Evolutionary conservation across 805 yeast species (phyloP).

Genomic region (Jamesozyma spencerorum): DNA sequence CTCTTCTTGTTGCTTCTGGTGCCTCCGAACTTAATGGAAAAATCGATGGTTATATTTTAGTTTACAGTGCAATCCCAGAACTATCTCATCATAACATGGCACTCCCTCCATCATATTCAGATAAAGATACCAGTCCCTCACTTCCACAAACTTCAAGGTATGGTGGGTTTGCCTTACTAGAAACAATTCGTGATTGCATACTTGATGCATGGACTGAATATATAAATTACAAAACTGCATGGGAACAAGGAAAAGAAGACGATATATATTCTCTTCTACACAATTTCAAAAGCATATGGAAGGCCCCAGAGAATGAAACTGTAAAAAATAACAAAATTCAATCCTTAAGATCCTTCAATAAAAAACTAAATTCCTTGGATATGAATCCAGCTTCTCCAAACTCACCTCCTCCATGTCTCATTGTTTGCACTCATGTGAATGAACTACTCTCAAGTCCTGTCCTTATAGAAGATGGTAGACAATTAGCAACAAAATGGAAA

Average conservation of each 20-base stretch:
- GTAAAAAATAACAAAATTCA: constrained; percentile 26
- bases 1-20: constrained; percentile 67
- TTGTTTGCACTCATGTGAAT: constrained; percentile 55
- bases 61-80: constrained; percentile 62
- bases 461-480: constrained; percentile 47
- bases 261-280: constrained; percentile 55
- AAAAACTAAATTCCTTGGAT: constrained; percentile 27
- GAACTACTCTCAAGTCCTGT: constrained; percentile 53
- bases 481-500: constrained; percentile 51
- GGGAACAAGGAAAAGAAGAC: constrained; percentile 59
- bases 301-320: constrained; percentile 25
- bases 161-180: constrained; percentile 26
- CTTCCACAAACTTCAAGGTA: constrained; percentile 5
- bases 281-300: constrained; percentile 52
- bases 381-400: constrained; percentile 32
- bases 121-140: background rate
- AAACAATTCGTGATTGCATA: constrained; percentile 46
- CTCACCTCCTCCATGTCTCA: constrained; percentile 55
- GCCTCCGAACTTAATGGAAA: constrained; percentile 69
- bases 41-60: constrained; percentile 64
- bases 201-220: constrained; percentile 70
- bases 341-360: constrained; percentile 26
- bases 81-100: constrained; percentile 22
- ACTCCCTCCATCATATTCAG: constrained; percentile 47
- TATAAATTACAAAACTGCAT: constrained; percentile 41